Conservation (phyloP, 345 rosid species). For the Atalantia buxifolia region DNA sequence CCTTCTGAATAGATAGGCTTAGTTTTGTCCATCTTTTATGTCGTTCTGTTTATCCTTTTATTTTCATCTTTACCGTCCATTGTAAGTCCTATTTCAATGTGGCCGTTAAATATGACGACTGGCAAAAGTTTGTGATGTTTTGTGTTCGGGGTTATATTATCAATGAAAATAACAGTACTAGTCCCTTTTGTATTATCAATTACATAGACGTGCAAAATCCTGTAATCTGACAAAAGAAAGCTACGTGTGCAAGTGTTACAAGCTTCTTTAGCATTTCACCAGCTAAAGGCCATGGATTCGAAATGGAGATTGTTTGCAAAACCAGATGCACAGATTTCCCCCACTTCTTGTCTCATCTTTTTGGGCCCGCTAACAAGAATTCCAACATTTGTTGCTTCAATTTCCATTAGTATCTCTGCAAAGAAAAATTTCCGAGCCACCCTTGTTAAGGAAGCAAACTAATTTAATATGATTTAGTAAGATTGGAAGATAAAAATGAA, state of each 20-base stretch:
- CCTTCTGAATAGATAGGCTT: background rate
- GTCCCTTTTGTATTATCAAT: background rate
- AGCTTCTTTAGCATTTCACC: slow-evolving; percentile 29
- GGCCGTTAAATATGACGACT: background rate
- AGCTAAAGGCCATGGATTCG: slow-evolving; percentile 46
- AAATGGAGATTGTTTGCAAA: slow-evolving; percentile 35
- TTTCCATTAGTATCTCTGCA: slow-evolving; percentile 29
- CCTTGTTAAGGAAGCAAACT: background rate
- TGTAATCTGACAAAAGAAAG: background rate
- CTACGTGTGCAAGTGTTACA: background rate
- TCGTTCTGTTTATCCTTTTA: background rate
- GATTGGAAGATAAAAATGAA: background rate
- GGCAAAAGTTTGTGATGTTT: background rate
- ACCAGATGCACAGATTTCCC: slow-evolving; percentile 36
- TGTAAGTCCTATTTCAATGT: slow-evolving; percentile 7
- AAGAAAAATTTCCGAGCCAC: background rate
- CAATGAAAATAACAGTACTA: background rate
- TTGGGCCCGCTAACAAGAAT: slow-evolving; percentile 44
- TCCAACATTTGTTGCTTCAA: slow-evolving; percentile 35
- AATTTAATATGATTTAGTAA: background rate
- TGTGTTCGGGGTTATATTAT: background rate
- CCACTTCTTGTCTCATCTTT: slow-evolving; percentile 44
- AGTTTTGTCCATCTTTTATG: background rate
- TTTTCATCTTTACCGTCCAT: slow-evolving; percentile 3
- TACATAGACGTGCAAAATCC: background rate